Conservation (phyloP, 140 eudicot genomes). For the Ambrosia hybrid region DNA sequence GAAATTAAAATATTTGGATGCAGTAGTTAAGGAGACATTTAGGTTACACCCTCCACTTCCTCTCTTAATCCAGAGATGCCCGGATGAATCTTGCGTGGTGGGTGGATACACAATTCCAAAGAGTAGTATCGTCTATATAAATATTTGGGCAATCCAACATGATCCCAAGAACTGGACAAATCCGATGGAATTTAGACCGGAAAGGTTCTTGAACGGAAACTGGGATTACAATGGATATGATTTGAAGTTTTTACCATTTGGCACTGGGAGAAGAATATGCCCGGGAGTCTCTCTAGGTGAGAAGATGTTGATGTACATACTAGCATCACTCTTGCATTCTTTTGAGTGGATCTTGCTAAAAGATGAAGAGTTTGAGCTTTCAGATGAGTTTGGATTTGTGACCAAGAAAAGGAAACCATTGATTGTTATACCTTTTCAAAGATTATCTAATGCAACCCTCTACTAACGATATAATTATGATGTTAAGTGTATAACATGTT, state of each 20-base stretch:
- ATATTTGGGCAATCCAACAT: conserved; percentile 56
- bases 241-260: conserved; percentile 49
- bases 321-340: conserved; percentile 53
- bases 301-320: conserved; percentile 45
- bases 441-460: conserved; percentile 32
- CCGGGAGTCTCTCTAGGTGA: conserved; percentile 55
- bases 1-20: conserved; percentile 41
- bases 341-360: conserved; percentile 49
- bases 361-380: conserved; percentile 35
- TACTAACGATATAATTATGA: conserved; percentile 8
- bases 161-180: conserved; percentile 49
- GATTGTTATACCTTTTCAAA: conserved; percentile 37
- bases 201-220: conserved; percentile 45
- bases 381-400: conserved; percentile 45
- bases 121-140: conserved; percentile 38
- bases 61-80: conserved; percentile 39
- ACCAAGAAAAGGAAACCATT: conserved; percentile 44
- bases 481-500: not conserved
- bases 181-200: conserved; percentile 43
- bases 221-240: conserved; percentile 47
- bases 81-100: conserved; percentile 36
- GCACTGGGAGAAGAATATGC: conserved; percentile 55
- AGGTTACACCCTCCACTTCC: conserved; percentile 54
- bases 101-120: conserved; percentile 54
- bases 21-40: conserved; percentile 53